phyloP scores from a whole-genome alignment of 164 flowering plant species.

The Buxus sempervirens region DNA sequence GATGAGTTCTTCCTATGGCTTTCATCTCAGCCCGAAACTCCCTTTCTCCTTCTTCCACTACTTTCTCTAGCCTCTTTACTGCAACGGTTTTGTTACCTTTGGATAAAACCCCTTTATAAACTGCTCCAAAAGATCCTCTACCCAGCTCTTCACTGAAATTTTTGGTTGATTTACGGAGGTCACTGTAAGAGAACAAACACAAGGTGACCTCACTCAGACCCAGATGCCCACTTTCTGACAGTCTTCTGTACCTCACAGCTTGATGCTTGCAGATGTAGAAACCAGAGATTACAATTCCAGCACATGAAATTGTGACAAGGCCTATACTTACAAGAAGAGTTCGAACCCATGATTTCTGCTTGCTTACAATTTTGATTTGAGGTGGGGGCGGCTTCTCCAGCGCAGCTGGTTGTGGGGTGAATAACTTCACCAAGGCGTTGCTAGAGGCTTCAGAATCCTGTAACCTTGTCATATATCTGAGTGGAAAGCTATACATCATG shows the following conservation, averaged over 20 bases:
- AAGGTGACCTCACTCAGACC: conserved; percentile 7
- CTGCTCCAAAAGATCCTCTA: conserved; percentile 18
- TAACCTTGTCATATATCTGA: conserved; percentile 21
- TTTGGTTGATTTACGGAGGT: conserved; percentile 16
- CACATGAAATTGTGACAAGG: not conserved
- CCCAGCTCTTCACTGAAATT: conserved; percentile 24
- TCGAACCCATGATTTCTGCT: not conserved
- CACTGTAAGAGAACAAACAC: conserved; percentile 7
- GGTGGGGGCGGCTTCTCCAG: no score
- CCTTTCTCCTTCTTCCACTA: conserved; percentile 19
- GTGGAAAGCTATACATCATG: conserved; percentile 25
- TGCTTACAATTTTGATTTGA: not conserved
- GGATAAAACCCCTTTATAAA: conserved; percentile 15
- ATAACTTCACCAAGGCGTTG: no score
- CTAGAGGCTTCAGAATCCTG: no score
- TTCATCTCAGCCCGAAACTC: conserved; percentile 22
- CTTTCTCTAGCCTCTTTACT: conserved; percentile 16
- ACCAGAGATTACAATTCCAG: not conserved
- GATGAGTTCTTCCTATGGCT: conserved; percentile 14
- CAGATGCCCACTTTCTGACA: not conserved
- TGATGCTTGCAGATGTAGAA: conserved; percentile 2
- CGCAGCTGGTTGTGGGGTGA: no score
- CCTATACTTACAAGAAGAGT: not conserved
- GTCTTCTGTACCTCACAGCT: not conserved
- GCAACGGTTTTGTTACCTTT: conserved; percentile 5